Conservation (phyloP, 495 filamentous ascomycete species). For the Penicillium ochrochloron region DNA sequence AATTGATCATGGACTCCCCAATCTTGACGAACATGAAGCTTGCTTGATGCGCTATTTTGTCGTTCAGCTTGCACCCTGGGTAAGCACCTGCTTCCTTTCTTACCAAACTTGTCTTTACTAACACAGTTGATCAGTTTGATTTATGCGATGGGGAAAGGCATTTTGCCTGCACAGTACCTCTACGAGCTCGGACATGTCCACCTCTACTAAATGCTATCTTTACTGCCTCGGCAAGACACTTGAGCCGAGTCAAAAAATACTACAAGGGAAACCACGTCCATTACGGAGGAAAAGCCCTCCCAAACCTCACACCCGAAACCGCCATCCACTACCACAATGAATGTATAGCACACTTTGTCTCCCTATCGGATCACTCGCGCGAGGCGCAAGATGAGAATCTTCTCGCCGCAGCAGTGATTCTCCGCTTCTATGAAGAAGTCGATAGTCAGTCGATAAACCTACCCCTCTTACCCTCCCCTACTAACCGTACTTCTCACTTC, state of each 20-base stretch:
- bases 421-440: slow-evolving; percentile 42
- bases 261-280: slow-evolving; percentile 22
- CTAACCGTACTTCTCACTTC: background rate
- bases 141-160: slow-evolving; percentile 32
- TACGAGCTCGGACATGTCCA: slow-evolving; percentile 35
- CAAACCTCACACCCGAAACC: slow-evolving; percentile 25
- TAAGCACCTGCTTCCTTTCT: no score
- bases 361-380: slow-evolving; percentile 22
- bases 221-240: slow-evolving; percentile 37
- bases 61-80: slow-evolving; percentile 36
- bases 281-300: slow-evolving; percentile 28
- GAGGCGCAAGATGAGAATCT: slow-evolving; percentile 34
- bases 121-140: slow-evolving; percentile 23
- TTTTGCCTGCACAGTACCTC: slow-evolving; percentile 39
- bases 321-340: slow-evolving; percentile 36
- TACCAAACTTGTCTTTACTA: no score
- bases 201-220: slow-evolving; percentile 40
- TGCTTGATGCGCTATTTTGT: slow-evolving; percentile 41
- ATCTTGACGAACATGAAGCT: slow-evolving; percentile 32
- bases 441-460: slow-evolving; percentile 26
- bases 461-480: background rate
- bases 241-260: slow-evolving; percentile 27
- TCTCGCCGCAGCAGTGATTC: slow-evolving; percentile 36
- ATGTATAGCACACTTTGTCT: slow-evolving; percentile 32
- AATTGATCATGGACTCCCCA: slow-evolving; percentile 12